Evolutionary conservation across 306 rosid species (phyloP).

Genomic region (Senna tora): DNA sequence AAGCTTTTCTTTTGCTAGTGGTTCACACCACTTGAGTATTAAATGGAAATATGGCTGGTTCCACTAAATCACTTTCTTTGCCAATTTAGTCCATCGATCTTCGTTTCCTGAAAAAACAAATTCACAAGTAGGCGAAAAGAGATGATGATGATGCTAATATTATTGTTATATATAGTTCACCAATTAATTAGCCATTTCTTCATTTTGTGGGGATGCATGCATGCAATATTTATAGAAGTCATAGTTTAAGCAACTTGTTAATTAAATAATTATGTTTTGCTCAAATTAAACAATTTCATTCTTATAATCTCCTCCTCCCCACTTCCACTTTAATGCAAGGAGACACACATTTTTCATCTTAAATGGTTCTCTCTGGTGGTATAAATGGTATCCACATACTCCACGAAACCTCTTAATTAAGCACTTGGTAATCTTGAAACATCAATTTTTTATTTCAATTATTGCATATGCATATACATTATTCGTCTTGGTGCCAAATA

Average conservation of each 20-base stretch:
- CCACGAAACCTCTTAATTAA: constrained; percentile 39
- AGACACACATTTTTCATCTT: background rate
- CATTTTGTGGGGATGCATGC: too few relatives aligned
- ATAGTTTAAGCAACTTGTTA: too few relatives aligned
- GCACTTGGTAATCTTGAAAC: constrained; percentile 1
- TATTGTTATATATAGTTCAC: too few relatives aligned
- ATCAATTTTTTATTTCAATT: constrained; percentile 12
- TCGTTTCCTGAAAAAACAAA: background rate
- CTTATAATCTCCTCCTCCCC: background rate
- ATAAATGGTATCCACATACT: background rate
- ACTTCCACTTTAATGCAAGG: background rate
- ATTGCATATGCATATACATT: constrained; percentile 32
- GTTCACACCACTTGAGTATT: constrained; percentile 2
- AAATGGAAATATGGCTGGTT: constrained; percentile 21
- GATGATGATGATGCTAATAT: background rate
- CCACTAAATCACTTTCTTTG: constrained; percentile 4
- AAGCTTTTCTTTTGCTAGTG: background rate
- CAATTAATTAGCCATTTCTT: background rate
- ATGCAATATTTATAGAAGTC: too few relatives aligned
- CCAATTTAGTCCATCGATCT: background rate
- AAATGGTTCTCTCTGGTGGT: background rate
- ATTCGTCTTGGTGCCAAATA: constrained; percentile 10
- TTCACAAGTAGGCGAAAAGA: constrained; percentile 1
- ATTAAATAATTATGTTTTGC: background rate
- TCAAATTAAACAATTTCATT: background rate